phyloP scores from a whole-genome alignment of 2,329 filamentous ascomycete species.

The Phaeosphaeria sp. region DNA sequence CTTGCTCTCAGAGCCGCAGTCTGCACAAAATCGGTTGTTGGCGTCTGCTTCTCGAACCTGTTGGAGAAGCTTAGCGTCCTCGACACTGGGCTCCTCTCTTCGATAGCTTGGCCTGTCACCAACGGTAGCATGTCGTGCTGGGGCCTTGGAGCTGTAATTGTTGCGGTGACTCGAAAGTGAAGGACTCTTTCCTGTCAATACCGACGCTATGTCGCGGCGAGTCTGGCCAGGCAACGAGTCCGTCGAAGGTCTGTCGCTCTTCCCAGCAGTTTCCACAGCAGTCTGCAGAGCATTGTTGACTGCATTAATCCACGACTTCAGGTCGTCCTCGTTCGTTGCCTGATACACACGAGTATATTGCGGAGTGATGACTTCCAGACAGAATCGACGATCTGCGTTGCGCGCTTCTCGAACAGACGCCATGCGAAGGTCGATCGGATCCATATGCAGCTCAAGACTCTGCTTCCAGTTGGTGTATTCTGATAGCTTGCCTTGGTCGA shows the following conservation, averaged over 20 bases:
- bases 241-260: constrained; percentile 56
- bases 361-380: constrained; percentile 97
- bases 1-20: constrained; percentile 89
- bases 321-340: constrained; percentile 96
- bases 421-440: constrained; percentile 95
- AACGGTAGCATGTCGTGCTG: constrained; percentile 87
- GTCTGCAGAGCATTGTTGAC: constrained; percentile 98
- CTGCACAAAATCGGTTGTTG: constrained; percentile 91
- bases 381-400: constrained; percentile 93
- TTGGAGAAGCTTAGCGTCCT: constrained; percentile 85
- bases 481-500: constrained; percentile 94
- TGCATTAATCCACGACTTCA: constrained; percentile 93
- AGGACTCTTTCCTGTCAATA: constrained; percentile 89
- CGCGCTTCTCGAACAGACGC: constrained; percentile 95
- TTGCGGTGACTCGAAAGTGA: constrained; percentile 68
- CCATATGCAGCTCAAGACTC: constrained; percentile 94
- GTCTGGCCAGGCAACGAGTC: constrained; percentile 64
- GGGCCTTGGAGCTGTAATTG: constrained; percentile 61
- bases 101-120: constrained; percentile 80
- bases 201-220: constrained; percentile 87
- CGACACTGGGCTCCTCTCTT: constrained; percentile 75
- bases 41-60: constrained; percentile 88
- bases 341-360: constrained; percentile 97
- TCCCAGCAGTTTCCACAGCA: constrained; percentile 82
- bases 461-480: constrained; percentile 99